Conservation (phyloP, 495 filamentous ascomycete species). For the Bacidia gigantensis region DNA sequence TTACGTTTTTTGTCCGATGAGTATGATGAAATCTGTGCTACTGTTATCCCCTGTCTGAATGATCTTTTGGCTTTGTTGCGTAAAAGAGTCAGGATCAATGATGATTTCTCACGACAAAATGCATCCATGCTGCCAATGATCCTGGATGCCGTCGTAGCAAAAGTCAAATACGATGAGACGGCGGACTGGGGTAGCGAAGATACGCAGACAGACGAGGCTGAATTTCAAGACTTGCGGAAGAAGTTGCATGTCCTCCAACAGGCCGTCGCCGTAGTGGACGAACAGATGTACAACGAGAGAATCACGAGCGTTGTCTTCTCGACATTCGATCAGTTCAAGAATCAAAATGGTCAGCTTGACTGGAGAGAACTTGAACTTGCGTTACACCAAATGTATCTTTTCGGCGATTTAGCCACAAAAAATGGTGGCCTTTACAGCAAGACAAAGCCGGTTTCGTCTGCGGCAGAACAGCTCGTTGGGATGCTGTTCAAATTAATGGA, state of each 20-base stretch:
- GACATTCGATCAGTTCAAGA: conserved; percentile 64
- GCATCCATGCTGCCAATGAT: conserved; percentile 69
- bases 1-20: conserved; percentile 93
- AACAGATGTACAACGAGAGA: conserved; percentile 71
- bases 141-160: conserved; percentile 76
- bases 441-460: conserved; percentile 57
- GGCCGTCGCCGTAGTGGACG: conserved; percentile 70
- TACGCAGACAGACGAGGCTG: conserved; percentile 92
- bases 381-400: conserved; percentile 92
- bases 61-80: conserved; percentile 81
- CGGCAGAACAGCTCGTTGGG: conserved; percentile 60
- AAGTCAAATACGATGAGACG: conserved; percentile 95
- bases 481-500: conserved; percentile 95
- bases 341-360: conserved; percentile 58
- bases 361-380: conserved; percentile 95
- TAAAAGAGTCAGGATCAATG: conserved; percentile 50
- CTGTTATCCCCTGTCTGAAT: conserved; percentile 78
- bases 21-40: conserved; percentile 93
- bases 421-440: conserved; percentile 74
- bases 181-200: conserved; percentile 89
- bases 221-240: conserved; percentile 89
- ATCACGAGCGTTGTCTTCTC: conserved; percentile 67
- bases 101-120: conserved; percentile 51
- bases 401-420: conserved; percentile 80
- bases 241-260: conserved; percentile 80